Percentiles rank a stretch among this genome's conserved stretches.
Conservation (phyloP, 495 filamentous ascomycete species). For the Staphylotrichum longicolle region DNA sequence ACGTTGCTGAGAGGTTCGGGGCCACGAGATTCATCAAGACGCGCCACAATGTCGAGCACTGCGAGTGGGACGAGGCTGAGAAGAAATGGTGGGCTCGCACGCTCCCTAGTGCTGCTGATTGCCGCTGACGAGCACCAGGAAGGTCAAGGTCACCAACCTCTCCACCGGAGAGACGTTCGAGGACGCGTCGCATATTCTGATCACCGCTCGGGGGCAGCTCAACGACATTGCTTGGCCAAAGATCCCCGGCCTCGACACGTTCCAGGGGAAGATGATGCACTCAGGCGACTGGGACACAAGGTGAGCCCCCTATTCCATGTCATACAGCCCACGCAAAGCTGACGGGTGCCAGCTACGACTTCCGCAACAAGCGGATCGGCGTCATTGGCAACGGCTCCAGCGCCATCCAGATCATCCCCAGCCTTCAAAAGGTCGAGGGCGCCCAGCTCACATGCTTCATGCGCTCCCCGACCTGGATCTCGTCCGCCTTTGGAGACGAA, state of each 20-base stretch:
- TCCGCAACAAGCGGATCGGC: constrained; percentile 52
- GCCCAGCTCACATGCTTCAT: constrained; percentile 63
- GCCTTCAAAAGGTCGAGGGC: constrained; percentile 54
- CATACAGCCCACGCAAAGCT: too few relatives aligned
- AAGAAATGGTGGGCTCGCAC: constrained; percentile 52
- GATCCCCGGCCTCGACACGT: constrained; percentile 55
- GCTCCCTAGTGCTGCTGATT: too few relatives aligned
- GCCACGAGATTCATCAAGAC: constrained; percentile 50
- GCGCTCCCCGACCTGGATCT: constrained; percentile 66
- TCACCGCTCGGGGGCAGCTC: constrained; percentile 65
- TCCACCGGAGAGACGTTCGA: constrained; percentile 37
- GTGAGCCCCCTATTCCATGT: constrained; percentile 11
- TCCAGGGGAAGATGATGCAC: constrained; percentile 59
- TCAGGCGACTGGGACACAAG: constrained; percentile 49
- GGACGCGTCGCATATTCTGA: constrained; percentile 54
- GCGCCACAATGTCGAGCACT: constrained; percentile 38
- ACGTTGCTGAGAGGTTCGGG: constrained; percentile 58
- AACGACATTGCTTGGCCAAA: constrained; percentile 58
- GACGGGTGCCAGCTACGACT: constrained; percentile 40
- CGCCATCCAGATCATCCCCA: constrained; percentile 68
- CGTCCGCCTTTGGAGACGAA: constrained; percentile 40
- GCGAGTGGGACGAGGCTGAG: constrained; percentile 53
- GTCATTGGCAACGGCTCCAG: constrained; percentile 62
- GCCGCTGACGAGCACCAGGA: constrained; percentile 21
- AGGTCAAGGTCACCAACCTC: constrained; percentile 32